A percentile compares a stretch with the other conserved stretches of the same genome.
Conservation (phyloP, 164 flowering plant species). For the Euptelea pleiosperma region DNA sequence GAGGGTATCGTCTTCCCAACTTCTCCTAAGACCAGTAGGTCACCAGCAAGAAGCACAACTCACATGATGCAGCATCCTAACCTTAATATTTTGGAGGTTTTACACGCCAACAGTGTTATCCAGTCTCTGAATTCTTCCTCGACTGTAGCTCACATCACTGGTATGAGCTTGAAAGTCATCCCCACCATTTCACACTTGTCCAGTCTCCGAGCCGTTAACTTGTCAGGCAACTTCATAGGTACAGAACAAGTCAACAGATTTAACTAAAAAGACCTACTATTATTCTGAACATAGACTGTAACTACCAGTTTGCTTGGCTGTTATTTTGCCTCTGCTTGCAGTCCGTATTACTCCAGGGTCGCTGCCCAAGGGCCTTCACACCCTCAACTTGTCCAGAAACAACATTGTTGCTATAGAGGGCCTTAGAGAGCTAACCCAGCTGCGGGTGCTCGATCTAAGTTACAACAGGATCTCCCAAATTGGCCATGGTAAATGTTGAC, state of each 20-base stretch:
- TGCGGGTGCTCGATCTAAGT: constrained; percentile 84
- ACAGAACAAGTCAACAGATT: constrained; percentile 6
- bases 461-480: constrained; percentile 79
- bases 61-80: constrained; percentile 18
- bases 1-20: constrained; percentile 41
- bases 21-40: constrained; percentile 43
- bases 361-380: constrained; percentile 86
- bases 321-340: constrained; percentile 34
- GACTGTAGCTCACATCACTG: constrained; percentile 72
- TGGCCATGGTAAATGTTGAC: constrained; percentile 63
- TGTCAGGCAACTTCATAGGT: constrained; percentile 87
- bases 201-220: constrained; percentile 73
- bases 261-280: background rate
- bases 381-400: constrained; percentile 82
- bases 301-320: background rate
- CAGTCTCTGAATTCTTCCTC: constrained; percentile 78
- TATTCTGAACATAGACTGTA: background rate
- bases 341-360: constrained; percentile 73
- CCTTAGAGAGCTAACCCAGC: constrained; percentile 68
- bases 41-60: constrained; percentile 28
- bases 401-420: constrained; percentile 83
- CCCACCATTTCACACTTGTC: constrained; percentile 55
- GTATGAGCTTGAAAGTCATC: constrained; percentile 64
- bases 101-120: constrained; percentile 63
- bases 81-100: constrained; percentile 41